These are phyloP conservation scores for Ceriops zippeliana DNA, from an alignment of 345 rosid species.

Conservation along the genomic window DNA sequence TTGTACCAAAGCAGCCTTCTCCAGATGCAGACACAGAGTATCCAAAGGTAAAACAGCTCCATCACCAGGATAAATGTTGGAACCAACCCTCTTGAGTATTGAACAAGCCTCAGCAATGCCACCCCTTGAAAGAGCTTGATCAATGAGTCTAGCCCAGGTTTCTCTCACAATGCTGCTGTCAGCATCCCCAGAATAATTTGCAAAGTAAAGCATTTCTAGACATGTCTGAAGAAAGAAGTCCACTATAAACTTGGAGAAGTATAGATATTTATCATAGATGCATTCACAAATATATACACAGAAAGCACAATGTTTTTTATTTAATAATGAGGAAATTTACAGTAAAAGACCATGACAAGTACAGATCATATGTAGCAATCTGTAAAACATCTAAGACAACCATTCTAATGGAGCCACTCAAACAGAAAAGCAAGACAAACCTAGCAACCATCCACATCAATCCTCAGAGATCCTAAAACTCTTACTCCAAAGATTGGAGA, in stretches of 20 bases:
- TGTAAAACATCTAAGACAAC: too few species aligned
- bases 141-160: constrained; percentile 92
- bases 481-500: too few species aligned
- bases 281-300: background rate
- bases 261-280: background rate
- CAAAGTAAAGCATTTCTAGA: constrained; percentile 90
- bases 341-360: too few species aligned
- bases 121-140: constrained; percentile 83
- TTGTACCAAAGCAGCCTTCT: constrained; percentile 86
- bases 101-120: constrained; percentile 97
- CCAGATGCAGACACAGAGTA: constrained; percentile 85
- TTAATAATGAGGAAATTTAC: too few species aligned
- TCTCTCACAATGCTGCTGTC: constrained; percentile 90
- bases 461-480: too few species aligned
- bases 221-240: constrained; percentile 50
- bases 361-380: too few species aligned
- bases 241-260: background rate
- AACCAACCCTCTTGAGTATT: constrained; percentile 82
- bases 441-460: too few species aligned
- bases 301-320: background rate
- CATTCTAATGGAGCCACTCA: too few species aligned
- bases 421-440: too few species aligned
- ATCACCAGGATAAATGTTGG: constrained; percentile 84
- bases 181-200: constrained; percentile 86
- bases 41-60: constrained; percentile 87